Conservation (phyloP, 345 rosid genomes). For the Dimocarpus longan region DNA sequence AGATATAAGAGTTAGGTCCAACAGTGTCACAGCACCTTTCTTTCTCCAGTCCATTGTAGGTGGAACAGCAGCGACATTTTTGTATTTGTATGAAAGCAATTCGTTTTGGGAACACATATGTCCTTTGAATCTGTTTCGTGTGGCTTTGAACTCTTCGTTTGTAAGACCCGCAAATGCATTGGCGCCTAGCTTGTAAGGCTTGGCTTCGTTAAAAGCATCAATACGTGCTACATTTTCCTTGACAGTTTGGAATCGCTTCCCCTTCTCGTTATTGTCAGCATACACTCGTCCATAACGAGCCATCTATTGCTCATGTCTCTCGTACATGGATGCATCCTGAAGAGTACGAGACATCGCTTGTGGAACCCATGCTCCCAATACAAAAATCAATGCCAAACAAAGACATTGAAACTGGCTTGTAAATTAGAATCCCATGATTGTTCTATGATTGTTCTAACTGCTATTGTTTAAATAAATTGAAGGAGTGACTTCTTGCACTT, state of each 20-base stretch:
- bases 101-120: conserved; percentile 27
- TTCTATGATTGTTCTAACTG: neutral
- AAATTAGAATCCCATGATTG: conserved; percentile 1
- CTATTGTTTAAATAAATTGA: neutral
- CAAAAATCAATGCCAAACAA: conserved; percentile 21
- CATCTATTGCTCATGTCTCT: no score
- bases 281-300: conserved; percentile 31
- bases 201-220: conserved; percentile 35
- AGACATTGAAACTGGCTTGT: conserved; percentile 7
- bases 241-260: conserved; percentile 42
- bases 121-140: conserved; percentile 41
- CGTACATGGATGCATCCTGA: conserved; percentile 24
- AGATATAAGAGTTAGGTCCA: no score
- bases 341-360: conserved; percentile 24
- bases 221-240: conserved; percentile 37
- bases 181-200: conserved; percentile 43
- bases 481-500: neutral
- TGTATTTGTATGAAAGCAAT: conserved; percentile 37
- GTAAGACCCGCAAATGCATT: conserved; percentile 56
- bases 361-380: conserved; percentile 18
- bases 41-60: conserved; percentile 50
- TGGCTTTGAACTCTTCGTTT: conserved; percentile 39
- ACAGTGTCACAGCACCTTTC: conserved; percentile 59
- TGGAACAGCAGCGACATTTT: conserved; percentile 30
- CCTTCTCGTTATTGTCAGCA: conserved; percentile 30